Base-by-base conservation (phyloP, 441 rosid species). In the Hura crepitans region DNA sequence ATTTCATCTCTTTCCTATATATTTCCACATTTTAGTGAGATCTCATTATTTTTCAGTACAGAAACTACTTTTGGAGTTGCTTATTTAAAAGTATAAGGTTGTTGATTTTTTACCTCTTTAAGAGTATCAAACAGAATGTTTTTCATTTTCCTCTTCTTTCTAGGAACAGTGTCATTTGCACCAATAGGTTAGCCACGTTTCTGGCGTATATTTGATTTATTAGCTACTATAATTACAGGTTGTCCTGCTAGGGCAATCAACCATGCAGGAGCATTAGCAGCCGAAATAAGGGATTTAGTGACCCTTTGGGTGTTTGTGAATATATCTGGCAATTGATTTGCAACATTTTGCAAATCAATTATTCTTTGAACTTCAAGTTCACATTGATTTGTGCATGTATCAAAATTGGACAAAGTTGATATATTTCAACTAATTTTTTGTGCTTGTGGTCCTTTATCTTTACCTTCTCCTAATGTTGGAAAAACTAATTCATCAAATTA, bases 401-500 rank as follows among this genome's bases (percentile, higher is more conserved):
- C 42, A 39, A 39, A 15, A 69, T 55, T 33, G 8, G 18, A 35
- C 13, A 71, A 53, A 5, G 27, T n/a, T 71, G 28, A 15, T 10
- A 0, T 28, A n/a, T 45, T 46, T 20, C 35, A 70, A 0, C 11
- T 22, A 47, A 65, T 65, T 6, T 45, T 25, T 45, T 39, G 25
- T 23, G 0, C 45, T 18, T 30, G 9, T 39, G 51, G 10, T 37
- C 30, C 53, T 5, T 42, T 2, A 33, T 2, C 37, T 33, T 33
- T 58, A 0, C 53, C 25, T 51, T 22, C 25, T 39, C 56, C 62
- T 51, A 68, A 50, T 68, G 54, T 0, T 9, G 37, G 72, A 35
- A 58, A 74, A 0, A 67, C 37, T n/a, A 11, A 49, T n/a, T 68
- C 69, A 60, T 74, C 22, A 0, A 67, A 74, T 67, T 33, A 6